phyloP scores from a whole-genome alignment of 106 monocot species.

The Dendrobium catenatum region DNA sequence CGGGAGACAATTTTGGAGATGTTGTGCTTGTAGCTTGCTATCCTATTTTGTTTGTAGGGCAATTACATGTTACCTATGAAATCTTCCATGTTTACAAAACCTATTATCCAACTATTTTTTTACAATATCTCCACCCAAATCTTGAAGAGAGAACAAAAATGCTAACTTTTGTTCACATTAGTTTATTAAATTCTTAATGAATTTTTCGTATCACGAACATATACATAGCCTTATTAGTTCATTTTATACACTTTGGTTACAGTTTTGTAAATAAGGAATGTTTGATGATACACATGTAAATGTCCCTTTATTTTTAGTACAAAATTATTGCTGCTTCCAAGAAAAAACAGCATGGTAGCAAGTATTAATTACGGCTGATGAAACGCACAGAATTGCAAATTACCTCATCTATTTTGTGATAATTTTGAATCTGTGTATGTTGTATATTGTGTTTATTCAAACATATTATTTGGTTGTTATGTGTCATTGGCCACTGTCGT shows the following conservation, averaged over 20 bases:
- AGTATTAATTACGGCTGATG: too few relatives aligned
- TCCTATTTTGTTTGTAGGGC: neutral
- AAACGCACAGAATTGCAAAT: too few relatives aligned
- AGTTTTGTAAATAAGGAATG: too few relatives aligned
- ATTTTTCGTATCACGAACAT: neutral
- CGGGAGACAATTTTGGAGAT: neutral
- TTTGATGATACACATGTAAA: too few relatives aligned
- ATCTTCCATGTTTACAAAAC: neutral
- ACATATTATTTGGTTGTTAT: too few relatives aligned
- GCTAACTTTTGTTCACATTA: neutral
- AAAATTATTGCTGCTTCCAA: too few relatives aligned
- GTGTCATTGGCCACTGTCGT: too few relatives aligned
- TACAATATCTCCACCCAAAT: neutral
- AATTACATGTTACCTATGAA: neutral
- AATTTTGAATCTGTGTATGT: too few relatives aligned
- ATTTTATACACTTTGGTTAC: neutral
- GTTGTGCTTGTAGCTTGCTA: neutral
- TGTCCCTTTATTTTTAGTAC: too few relatives aligned
- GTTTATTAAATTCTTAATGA: neutral
- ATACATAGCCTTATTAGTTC: neutral
- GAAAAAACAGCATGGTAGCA: too few relatives aligned
- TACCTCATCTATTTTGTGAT: too few relatives aligned
- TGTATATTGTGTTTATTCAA: too few relatives aligned
- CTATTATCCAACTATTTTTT: neutral
- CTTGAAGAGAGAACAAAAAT: neutral